Evolutionary conservation across 352 stramenopile genomes (phyloP).

Genomic region (Blastocystis sp.): DNA sequence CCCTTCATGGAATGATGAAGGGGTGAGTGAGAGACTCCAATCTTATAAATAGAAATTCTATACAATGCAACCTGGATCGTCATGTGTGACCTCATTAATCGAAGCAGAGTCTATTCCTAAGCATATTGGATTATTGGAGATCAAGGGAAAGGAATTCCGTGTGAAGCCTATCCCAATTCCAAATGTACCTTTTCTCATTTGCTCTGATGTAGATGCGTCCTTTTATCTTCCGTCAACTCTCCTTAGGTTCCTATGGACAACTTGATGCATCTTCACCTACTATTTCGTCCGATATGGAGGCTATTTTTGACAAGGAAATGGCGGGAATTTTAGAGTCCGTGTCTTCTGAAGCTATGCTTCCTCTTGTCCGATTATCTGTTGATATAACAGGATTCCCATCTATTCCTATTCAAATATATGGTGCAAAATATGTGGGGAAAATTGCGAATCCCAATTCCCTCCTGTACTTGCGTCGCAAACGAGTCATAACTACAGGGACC

Average conservation of each 20-base stretch:
- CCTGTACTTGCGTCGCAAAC: constrained; percentile 21
- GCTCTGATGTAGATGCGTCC: constrained; percentile 77
- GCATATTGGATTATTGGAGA: constrained; percentile 82
- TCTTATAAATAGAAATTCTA: constrained; percentile 76
- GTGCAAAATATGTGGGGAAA: constrained; percentile 58
- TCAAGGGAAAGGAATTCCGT: constrained; percentile 80
- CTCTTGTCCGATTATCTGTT: constrained; percentile 43
- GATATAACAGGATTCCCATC: constrained; percentile 25
- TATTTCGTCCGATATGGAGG: constrained; percentile 76
- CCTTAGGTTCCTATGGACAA: constrained; percentile 77
- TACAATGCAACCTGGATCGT: constrained; percentile 91
- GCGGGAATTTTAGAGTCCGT: neutral
- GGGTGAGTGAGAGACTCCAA: neutral
- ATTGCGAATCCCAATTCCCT: constrained; percentile 41
- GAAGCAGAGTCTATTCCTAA: constrained; percentile 80
- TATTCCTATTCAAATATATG: constrained; percentile 31
- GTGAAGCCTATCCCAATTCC: constrained; percentile 81
- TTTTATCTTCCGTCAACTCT: constrained; percentile 86
- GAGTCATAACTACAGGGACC: neutral
- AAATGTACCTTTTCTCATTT: neutral
- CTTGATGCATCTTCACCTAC: constrained; percentile 76
- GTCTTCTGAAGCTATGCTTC: neutral
- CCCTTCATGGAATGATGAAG: constrained; percentile 78
- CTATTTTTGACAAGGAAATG: neutral
- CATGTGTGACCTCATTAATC: constrained; percentile 88